Base-by-base conservation (phyloP, 2,329 filamentous ascomycete genomes). In the Chaetomium sp. region DNA sequence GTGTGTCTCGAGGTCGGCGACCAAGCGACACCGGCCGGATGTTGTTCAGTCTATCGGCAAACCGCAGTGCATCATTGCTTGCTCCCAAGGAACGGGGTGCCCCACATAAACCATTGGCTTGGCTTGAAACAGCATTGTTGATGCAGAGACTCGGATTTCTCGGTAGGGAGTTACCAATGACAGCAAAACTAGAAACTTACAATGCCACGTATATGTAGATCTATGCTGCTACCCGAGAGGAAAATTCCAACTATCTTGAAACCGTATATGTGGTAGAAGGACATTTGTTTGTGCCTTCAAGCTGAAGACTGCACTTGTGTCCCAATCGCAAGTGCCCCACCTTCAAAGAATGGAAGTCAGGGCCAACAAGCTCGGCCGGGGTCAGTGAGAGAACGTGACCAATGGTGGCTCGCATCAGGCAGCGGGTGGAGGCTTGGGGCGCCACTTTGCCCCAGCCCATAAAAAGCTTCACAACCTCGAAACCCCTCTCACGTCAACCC, bases 401-500 rank as follows among this genome's bases (percentile, higher is more conserved):
- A 67, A 66, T 69, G 60, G 57, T 58, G 56, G 57, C 60, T 51
- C 56, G 45, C 27, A 12, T 23, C 42, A 63, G 67, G 65, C 63
- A 62, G 27, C 60, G 31, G 31, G 63, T 60, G 67, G 67, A 42
- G 63, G 47, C 51, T 12, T 1, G 16, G 38, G 21, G 53, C 60
- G 62, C 68, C 66, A 66, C 66, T 62, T 65, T 49, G 51, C 38
- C 50, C 62, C 45, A 64, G 31, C 21, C 57, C 56, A 66, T 65
- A 71, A 70, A 71, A 70, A 60, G 63, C 65, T 67, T 65, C 59
- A 53, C 58, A 57, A 57, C 42, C 31, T 33, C 50, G 63, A 71
- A 72, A 70, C 70, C 70, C 70, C 70, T 70, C 70, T 62, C 66
- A 54, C 8, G 42, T 65, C 66, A 70, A 69, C 69, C 70, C 70